Base-by-base conservation (phyloP, 129 eudicot genomes). In the Lactuca sativa region DNA sequence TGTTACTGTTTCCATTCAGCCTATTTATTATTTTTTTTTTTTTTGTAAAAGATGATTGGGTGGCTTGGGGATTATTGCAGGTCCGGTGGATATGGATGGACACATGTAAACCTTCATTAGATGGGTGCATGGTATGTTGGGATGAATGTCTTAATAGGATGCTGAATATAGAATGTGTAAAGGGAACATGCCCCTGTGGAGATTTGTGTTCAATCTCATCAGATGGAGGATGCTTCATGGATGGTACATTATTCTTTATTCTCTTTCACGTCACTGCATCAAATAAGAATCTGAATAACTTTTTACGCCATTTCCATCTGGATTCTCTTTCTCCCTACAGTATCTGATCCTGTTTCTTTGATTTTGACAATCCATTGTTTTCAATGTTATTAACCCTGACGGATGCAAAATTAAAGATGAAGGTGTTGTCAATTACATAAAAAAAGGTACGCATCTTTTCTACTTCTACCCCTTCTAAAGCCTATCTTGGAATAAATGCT, bases 171-270 rank as follows among this genome's bases (percentile, higher is more conserved):
- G n/a, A n/a, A n/a, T n/a, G n/a, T n/a, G n/a, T n/a, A n/a, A n/a
- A n/a, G n/a, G n/a, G n/a, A n/a, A n/a, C n/a, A n/a, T n/a, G n/a
- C n/a, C n/a, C n/a, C n/a, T n/a, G n/a, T n/a, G n/a, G n/a, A n/a
- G n/a, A n/a, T n/a, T n/a, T n/a, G n/a, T n/a, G n/a, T n/a, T n/a
- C n/a, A n/a, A 86, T 92, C 53, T 92, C 96, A 8, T 92, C 98
- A 9, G 98, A 92, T 67, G 98, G 91, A 9, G 96, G 95, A 61
- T 92, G 98, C 96, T 92, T 92, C 84, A 89, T 92, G 98, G 98
- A 92, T 73, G 98, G 98, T 88, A 84, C 58, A 36, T 3, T 57
- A 55, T 7, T 67, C 41, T 4, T 40, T 16, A 0, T 48, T 62
- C 38, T 7, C 12, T 0, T 12, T 47, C 52, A 47, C 52, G 52